A percentile compares a stretch with the other conserved stretches of the same genome.
Conservation (phyloP, 805 yeast species). For the Cyberlindnera mississippiensis region DNA sequence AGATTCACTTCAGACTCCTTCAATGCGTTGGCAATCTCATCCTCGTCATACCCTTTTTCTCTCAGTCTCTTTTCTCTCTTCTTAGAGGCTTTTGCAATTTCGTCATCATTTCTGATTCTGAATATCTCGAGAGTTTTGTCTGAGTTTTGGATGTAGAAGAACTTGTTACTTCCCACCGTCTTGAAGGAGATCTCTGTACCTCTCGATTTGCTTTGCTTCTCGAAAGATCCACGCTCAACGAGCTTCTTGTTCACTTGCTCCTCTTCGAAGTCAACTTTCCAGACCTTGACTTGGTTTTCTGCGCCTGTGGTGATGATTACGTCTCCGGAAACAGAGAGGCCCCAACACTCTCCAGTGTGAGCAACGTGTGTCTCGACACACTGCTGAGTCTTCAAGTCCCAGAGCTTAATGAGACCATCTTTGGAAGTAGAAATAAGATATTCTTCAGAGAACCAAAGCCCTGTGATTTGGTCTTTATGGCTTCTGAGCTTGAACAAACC, state of each 20-base stretch:
- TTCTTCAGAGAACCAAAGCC: conserved; percentile 51
- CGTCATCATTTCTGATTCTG: conserved; percentile 71
- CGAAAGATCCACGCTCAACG: conserved; percentile 59
- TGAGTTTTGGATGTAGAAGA: conserved; percentile 69
- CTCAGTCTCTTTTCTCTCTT: conserved; percentile 73
- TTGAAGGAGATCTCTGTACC: conserved; percentile 57
- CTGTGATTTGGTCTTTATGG: conserved; percentile 86
- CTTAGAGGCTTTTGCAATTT: conserved; percentile 69
- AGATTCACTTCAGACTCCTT: conserved; percentile 48
- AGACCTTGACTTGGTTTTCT: conserved; percentile 78
- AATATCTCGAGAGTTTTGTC: conserved; percentile 80
- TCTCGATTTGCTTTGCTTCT: conserved; percentile 73
- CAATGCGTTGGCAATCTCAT: conserved; percentile 51
- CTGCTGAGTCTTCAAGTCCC: conserved; percentile 90
- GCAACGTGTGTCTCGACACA: conserved; percentile 95
- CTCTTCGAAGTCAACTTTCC: conserved; percentile 61
- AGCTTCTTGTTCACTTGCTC: conserved; percentile 45
- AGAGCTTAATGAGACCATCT: conserved; percentile 86
- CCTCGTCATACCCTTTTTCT: conserved; percentile 63
- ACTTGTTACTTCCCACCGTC: conserved; percentile 33
- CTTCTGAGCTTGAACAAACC: conserved; percentile 86
- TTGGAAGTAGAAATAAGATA: conserved; percentile 76
- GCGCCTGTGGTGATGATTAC: conserved; percentile 68
- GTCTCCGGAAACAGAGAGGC: conserved; percentile 47
- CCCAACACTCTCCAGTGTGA: conserved; percentile 92